Evolutionary conservation across 1,139 yeast genomes (phyloP), one percentile per base, ranked within the genome.

Genomic region (Blastobotrys malaysiensis): DNA sequence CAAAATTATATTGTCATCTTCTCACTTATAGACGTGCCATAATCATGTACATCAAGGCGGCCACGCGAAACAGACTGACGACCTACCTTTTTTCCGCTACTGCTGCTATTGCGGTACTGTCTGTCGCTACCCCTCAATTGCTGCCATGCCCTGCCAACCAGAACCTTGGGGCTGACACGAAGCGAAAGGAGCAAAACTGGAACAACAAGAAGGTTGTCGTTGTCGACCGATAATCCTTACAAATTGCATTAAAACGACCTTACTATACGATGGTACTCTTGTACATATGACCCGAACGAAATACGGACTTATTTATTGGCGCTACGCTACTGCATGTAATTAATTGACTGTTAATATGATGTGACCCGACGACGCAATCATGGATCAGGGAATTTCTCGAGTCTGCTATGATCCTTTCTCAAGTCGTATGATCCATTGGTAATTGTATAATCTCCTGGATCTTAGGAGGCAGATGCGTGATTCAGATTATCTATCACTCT

Each of bases 91-190:
- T 86, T 70, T 80, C 85, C 31, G 81, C 90, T n/a, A 86, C 93
- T 0, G 84, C 85, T 63, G 79, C 86, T 39, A 82, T 86, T 27
- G 86, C 93, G 49, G 79, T 86, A 58, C 73, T 83, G 53, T 73
- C 88, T 52, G 93, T 86, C 11, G 82, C 86, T 1, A 85, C 88
- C 11, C 86, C 86, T 61, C 80, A 85, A 16, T 62, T 83, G 14
- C 69, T 86, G 51, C 90, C 90, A n/a, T 86, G 95, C 71, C 95
- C 95, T 1, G 84, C 84, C 19, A 85, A 82, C 61, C 63, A 63
- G 21, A 62, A 65, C 9, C 61, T 67, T 5, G 54, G 48, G 20
- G 49, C 48, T 11, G 56, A 53, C n/a, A 18, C 51, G 20, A 51
- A 49, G 19, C 21, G 43, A 14, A 53, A 53, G 16, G 48, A 51